Evolutionary conservation across 2,329 filamentous ascomycete genomes (phyloP).

Genomic region (Penicillium sp.): DNA sequence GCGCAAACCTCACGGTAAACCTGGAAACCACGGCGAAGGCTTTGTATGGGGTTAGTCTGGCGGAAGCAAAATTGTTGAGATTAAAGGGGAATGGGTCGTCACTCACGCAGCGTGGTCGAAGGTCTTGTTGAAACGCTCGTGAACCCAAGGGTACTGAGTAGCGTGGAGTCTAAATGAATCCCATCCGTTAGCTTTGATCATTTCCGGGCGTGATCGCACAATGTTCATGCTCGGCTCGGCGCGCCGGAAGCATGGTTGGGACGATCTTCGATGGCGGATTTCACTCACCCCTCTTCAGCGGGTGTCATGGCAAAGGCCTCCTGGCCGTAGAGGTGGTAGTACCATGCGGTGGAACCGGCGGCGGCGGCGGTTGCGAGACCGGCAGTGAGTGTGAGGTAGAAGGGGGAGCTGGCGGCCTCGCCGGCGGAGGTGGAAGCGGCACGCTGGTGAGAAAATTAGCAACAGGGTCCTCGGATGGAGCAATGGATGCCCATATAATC

Average conservation of each 20-base stretch:
- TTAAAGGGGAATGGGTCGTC: constrained; percentile 14
- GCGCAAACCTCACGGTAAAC: constrained; percentile 99
- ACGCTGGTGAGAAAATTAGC: constrained; percentile 51
- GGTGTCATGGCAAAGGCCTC: constrained; percentile 86
- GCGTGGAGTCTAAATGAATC: constrained; percentile 73
- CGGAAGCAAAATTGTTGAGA: constrained; percentile 2
- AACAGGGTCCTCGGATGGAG: constrained; percentile 33
- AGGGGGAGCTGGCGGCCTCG: constrained; percentile 71
- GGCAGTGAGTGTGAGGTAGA: constrained; percentile 83
- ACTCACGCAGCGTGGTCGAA: constrained; percentile 96
- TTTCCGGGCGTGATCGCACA: constrained; percentile 21
- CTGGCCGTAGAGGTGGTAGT: constrained; percentile 93
- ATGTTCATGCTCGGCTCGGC: constrained; percentile 25
- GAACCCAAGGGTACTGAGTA: constrained; percentile 93
- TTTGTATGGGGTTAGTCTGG: constrained; percentile 40
- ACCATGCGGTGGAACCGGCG: constrained; percentile 90
- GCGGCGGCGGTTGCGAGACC: constrained; percentile 83
- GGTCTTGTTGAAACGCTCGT: constrained; percentile 87
- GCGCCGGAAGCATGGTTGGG: constrained; percentile 19
- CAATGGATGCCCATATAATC: constrained; percentile 23
- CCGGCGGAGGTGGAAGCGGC: constrained; percentile 71
- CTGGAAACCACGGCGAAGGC: constrained; percentile 97
- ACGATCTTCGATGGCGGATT: constrained; percentile 14
- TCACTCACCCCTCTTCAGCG: constrained; percentile 94
- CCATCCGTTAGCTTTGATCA: constrained; percentile 25